A percentile compares a stretch with the other conserved stretches of the same genome.
These are phyloP conservation scores for Acanthamoeba healyi DNA, from an alignment of 208 protist species.

Conservation along the genomic window DNA sequence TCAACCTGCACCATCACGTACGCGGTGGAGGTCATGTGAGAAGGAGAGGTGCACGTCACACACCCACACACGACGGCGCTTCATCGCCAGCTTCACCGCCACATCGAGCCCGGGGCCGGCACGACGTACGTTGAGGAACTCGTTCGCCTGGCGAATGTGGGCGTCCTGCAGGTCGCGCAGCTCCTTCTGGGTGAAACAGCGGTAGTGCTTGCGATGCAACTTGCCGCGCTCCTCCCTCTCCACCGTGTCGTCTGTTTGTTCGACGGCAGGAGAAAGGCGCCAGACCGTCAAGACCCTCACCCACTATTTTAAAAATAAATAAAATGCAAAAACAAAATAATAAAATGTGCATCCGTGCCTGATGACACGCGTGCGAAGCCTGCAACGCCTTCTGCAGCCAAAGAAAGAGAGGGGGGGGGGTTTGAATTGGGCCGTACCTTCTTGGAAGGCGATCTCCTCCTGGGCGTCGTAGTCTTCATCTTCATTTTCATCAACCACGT, in stretches of 20 bases:
- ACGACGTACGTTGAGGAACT: constrained; percentile 52
- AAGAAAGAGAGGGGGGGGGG: no score
- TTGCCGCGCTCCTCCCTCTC: background rate
- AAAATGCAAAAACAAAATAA: no score
- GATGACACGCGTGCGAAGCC: no score
- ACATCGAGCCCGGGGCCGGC: no score
- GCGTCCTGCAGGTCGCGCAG: constrained; percentile 26
- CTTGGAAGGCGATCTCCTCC: constrained; percentile 16
- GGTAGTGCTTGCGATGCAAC: constrained; percentile 54
- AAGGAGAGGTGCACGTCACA: background rate
- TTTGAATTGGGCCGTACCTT: constrained; percentile 4
- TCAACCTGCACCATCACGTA: constrained; percentile 14
- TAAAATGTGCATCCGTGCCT: no score
- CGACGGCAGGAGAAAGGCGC: no score
- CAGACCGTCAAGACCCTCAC: background rate
- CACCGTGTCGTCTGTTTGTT: background rate
- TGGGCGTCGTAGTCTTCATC: background rate
- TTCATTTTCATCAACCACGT: background rate
- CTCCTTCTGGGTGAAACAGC: constrained; percentile 34
- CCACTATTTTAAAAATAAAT: no score
- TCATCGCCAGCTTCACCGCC: no score
- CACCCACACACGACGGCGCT: background rate
- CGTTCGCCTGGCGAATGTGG: constrained; percentile 59
- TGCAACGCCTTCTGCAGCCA: no score
- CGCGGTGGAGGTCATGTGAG: background rate